Conservation (phyloP, 768 basidiomycete species). For the Psilocybe subaeruginosa region DNA sequence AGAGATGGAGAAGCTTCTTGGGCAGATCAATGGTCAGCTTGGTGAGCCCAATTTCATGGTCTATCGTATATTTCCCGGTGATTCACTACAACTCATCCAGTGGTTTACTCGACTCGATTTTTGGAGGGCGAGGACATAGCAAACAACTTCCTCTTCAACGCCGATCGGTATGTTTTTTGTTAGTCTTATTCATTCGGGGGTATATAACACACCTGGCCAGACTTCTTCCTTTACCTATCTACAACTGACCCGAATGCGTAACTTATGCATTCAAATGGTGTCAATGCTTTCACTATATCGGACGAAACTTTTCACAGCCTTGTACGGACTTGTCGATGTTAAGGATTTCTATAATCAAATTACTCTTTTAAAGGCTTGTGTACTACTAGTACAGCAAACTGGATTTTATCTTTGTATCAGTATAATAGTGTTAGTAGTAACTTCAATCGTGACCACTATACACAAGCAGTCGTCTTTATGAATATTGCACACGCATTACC, state of each 20-base stretch:
- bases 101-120: conserved; percentile 84
- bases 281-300: neutral
- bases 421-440: no score
- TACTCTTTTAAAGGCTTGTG: no score
- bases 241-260: conserved; percentile 43
- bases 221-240: conserved; percentile 75
- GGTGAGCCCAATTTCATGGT: conserved; percentile 51
- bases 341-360: no score
- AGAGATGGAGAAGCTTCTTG: conserved; percentile 86
- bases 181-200: no score
- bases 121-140: conserved; percentile 91
- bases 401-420: no score
- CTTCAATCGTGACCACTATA: no score
- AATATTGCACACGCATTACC: no score
- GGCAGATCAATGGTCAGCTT: conserved; percentile 81
- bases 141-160: conserved; percentile 92
- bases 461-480: no score
- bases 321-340: no score
- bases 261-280: no score
- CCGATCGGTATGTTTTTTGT: conserved; percentile 61
- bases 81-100: conserved; percentile 39
- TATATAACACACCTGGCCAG: conserved; percentile 34
- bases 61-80: neutral
- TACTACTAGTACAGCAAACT: no score
- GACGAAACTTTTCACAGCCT: no score